Base-by-base conservation (phyloP, 768 basidiomycete genomes). In the Termitomyces sp. region DNA sequence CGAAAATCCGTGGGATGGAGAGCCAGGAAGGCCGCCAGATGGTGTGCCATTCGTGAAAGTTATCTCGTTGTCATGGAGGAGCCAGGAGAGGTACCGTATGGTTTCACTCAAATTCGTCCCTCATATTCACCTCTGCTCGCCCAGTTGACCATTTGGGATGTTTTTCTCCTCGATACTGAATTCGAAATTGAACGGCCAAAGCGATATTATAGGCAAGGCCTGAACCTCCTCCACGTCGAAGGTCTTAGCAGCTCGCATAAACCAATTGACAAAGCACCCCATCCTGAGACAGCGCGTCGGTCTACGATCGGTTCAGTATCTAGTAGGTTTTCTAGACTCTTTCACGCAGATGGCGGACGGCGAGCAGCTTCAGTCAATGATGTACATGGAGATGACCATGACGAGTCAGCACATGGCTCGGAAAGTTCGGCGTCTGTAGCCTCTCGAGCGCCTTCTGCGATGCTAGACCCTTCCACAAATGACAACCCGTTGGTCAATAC, bases 11-110 rank as follows among this genome's bases (percentile, higher is more conserved):
- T 77, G 1, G 72, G 77, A 15, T 81, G 86, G 75, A 73, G 62
- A 49, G 80, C 78, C 58, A 82, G 77, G 64, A 85, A 83, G 61
- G 79, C 85, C 54, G 80, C 80, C 37, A 81, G 86, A 54, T 98
- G 97, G 97, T 96, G 93, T 70, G 83, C 90, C 45, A 83, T 98
- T 12, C 79, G 95, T 8, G 96, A 98, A 60, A 90, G 89, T 61
- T 98, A 93, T 70, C 73, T 99, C 11, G 89, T 97, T 19, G 84
- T 86, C 1, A 78, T 93, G 22, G 83, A 89, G 58, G 93, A 97
- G 62, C 88, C 90, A 12, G 93, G 91, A 57, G 87, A 91, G 73
- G 91, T 92, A 63, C 50, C 12, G n/a, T 37, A 45, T 48, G 48
- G 21, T 30, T 26, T 15, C 44, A 42, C 42, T 51, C 55, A 32